A percentile compares a stretch with the other conserved stretches of the same genome.
Conservation (phyloP, 225 moss, liverwort and hornwort species). For the Lunularia cruciata region DNA sequence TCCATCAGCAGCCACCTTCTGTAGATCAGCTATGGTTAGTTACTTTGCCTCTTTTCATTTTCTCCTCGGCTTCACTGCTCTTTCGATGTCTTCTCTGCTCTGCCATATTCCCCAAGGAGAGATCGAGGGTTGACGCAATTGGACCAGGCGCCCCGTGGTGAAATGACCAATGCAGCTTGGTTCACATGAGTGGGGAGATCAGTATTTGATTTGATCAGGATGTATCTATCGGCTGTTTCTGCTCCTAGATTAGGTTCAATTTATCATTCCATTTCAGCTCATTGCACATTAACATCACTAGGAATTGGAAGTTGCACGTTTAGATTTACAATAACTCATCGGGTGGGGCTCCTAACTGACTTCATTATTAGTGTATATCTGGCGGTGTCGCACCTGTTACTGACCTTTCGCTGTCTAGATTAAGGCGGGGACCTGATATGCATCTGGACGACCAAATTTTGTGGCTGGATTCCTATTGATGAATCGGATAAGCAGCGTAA, state of each 20-base stretch:
- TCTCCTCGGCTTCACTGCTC: too few species aligned
- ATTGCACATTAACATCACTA: neutral
- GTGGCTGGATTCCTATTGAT: neutral
- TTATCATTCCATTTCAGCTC: neutral
- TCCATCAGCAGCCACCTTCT: constrained; percentile 33
- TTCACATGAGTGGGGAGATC: neutral
- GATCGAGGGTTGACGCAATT: too few species aligned
- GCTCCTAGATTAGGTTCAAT: neutral
- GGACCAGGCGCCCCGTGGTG: too few species aligned
- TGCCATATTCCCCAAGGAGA: too few species aligned
- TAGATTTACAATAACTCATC: neutral
- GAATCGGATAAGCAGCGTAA: neutral
- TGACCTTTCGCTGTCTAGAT: neutral
- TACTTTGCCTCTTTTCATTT: too few species aligned
- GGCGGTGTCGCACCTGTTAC: neutral
- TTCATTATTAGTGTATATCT: too few species aligned
- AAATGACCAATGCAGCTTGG: too few species aligned
- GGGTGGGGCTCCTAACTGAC: neutral
- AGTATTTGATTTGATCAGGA: constrained; percentile 1
- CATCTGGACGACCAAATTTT: too few species aligned
- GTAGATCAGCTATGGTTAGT: constrained; percentile 45
- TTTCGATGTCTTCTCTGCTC: too few species aligned
- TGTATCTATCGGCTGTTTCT: too few species aligned
- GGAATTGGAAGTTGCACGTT: neutral
- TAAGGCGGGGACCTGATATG: too few species aligned